Base-by-base conservation (phyloP, 768 basidiomycete genomes). In the Rossbeevera mucosa region DNA sequence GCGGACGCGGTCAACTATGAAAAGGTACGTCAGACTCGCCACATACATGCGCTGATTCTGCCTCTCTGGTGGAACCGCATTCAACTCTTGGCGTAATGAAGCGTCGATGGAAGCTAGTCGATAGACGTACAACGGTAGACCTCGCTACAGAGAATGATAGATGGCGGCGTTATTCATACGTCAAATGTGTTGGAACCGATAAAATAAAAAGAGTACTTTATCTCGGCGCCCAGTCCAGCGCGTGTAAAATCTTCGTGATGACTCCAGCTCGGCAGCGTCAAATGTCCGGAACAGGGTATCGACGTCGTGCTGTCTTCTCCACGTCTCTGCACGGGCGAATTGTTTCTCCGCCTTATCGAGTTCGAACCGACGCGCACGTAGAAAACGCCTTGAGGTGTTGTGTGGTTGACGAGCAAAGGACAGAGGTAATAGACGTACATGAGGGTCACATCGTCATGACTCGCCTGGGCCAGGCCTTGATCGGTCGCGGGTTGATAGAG, bases 201-300 rank as follows among this genome's bases (percentile, higher is more conserved):
- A 25, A 12, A 25, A 2, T 9, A 7, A 21, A 22, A 41, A 25
- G n/a, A 46, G 11, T 58, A 84, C 88, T 73, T 86, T 88, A 64
- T 90, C 85, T 57, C 88, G 72, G 42, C 85, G 74, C 0, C 89
- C 90, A 0, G 87, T 91, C 87, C 87, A 91, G 28, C 85, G 77
- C 1, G 89, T 88, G 69, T 91, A 93, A 55, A 83, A 86, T 47
- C 76, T 71, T 59, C 79, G 78, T 0, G 83, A 65, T 9, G 63
- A 61, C 63, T 85, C 80, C 49, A 90, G 75, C 57, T 91, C 90
- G 7, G 75, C 75, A 0, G 70, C 48, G 20, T 77, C 76, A 57
- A 89, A 85, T 2, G 74, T 73, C 5, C 75, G 72, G 65, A 81
- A 91, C 12, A 91, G 71, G n/a, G 74, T 72, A 26, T 80, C 76